These are phyloP conservation scores for Wallacemonas sp. DNA, from an alignment of 208 protist species.

Conservation along the genomic window DNA sequence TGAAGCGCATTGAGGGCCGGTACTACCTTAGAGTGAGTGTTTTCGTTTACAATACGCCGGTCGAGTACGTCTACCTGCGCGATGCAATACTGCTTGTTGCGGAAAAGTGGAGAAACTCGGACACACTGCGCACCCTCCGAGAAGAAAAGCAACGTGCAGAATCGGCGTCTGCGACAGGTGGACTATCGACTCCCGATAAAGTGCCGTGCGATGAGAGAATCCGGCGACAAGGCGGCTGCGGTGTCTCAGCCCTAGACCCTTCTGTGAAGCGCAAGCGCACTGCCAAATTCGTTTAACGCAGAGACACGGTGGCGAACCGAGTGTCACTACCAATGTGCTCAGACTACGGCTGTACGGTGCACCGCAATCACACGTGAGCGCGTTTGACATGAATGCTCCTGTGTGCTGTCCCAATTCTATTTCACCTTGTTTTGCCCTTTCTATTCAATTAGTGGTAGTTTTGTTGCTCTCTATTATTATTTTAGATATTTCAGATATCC, in stretches of 20 bases:
- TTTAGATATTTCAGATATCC: too few species aligned
- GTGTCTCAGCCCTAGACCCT: slow-evolving; percentile 49
- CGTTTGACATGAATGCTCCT: too few species aligned
- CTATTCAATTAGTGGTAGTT: too few species aligned
- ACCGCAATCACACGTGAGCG: too few species aligned
- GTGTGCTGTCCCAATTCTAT: too few species aligned
- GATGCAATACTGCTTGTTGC: slow-evolving; percentile 70
- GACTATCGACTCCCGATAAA: not conserved
- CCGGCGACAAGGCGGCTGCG: slow-evolving; percentile 56
- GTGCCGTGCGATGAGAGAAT: slow-evolving; percentile 60
- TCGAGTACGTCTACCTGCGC: slow-evolving; percentile 82
- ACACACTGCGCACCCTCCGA: slow-evolving; percentile 13
- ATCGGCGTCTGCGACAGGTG: not conserved
- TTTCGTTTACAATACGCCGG: slow-evolving; percentile 89
- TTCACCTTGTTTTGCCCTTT: too few species aligned
- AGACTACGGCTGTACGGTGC: not conserved
- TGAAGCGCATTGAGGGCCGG: slow-evolving; percentile 79
- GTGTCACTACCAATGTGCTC: not conserved
- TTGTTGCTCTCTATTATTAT: too few species aligned
- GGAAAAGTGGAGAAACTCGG: slow-evolving; percentile 41
- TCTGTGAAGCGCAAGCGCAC: slow-evolving; percentile 45
- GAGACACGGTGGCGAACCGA: too few species aligned
- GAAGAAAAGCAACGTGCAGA: slow-evolving; percentile 3
- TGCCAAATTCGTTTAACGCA: slow-evolving; percentile 35
- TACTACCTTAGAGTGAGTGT: slow-evolving; percentile 86